Conservation (phyloP, 164 flowering plant genomes). For the Vitis rupestris region DNA sequence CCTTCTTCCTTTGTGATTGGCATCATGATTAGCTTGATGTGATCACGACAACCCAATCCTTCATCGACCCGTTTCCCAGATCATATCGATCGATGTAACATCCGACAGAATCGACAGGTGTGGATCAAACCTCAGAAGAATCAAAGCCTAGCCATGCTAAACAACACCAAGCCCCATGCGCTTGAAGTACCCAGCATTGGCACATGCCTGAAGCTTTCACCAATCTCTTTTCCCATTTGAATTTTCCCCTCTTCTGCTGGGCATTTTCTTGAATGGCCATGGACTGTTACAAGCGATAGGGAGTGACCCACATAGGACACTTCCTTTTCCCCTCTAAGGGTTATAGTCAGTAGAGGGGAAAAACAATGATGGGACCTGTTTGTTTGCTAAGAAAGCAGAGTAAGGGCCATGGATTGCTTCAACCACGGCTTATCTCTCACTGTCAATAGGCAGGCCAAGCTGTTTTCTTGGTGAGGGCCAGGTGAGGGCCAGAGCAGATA, state of each 20-base stretch:
- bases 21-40: neutral
- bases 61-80: no score
- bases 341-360: neutral
- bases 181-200: neutral
- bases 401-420: neutral
- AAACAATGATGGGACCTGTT: constrained; percentile 2
- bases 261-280: neutral
- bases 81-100: no score
- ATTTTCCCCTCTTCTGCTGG: neutral
- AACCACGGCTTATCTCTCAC: neutral
- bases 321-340: neutral
- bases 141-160: no score
- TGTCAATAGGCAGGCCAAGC: neutral
- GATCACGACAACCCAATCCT: neutral
- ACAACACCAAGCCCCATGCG: neutral
- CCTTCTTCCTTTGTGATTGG: neutral
- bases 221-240: neutral
- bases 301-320: neutral
- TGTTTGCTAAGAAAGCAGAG: neutral
- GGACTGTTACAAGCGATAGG: neutral
- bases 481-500: neutral
- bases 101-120: no score
- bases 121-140: no score
- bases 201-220: neutral
- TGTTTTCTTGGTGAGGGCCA: neutral